Evolutionary conservation across 23 red algal genomes (phyloP).

Genomic region (Gracilaria domingensis): DNA sequence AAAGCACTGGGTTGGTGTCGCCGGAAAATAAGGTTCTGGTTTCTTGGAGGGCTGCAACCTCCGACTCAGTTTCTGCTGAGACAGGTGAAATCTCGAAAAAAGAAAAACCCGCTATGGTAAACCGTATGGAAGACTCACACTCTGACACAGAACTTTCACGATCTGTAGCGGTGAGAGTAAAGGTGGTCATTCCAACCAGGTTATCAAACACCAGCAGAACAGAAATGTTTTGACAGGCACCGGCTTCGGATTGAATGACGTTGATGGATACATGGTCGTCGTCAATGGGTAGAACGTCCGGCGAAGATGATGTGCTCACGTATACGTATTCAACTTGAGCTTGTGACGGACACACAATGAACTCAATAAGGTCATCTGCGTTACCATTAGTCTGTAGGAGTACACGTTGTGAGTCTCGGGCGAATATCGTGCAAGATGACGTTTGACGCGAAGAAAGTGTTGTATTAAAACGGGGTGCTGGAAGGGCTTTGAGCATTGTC

Average conservation of each 20-base stretch:
- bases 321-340: neutral
- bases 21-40: constrained; percentile 36
- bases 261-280: constrained; percentile 13
- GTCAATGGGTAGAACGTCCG: constrained; percentile 28
- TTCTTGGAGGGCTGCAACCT: neutral
- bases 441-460: constrained; percentile 3
- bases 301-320: neutral
- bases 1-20: constrained; percentile 6
- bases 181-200: constrained; percentile 33
- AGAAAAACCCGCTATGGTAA: constrained; percentile 44
- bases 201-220: constrained; percentile 47
- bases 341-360: constrained; percentile 23
- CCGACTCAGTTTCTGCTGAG: neutral
- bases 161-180: constrained; percentile 10
- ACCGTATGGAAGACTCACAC: constrained; percentile 22
- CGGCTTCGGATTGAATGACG: constrained; percentile 25
- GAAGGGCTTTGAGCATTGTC: neutral
- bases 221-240: constrained; percentile 52
- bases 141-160: neutral
- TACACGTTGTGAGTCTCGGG: neutral
- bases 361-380: constrained; percentile 27
- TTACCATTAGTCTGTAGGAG: constrained; percentile 33
- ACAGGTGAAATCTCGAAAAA: constrained; percentile 5
- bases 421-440: constrained; percentile 2
- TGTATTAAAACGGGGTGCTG: neutral